Base-by-base conservation (phyloP, 2,329 filamentous ascomycete species). In the Sporothrix inflata region DNA sequence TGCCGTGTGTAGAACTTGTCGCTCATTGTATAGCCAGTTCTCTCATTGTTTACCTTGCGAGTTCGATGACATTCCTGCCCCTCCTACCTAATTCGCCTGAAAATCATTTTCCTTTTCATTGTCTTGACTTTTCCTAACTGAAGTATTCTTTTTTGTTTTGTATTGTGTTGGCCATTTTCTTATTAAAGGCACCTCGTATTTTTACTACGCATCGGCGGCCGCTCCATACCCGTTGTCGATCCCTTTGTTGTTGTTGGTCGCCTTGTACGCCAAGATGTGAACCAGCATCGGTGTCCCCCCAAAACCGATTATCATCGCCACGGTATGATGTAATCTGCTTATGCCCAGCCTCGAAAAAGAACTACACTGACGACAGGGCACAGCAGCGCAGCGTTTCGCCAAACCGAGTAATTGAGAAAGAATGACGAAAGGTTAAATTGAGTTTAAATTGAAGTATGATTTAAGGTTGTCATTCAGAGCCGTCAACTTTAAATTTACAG, bases 191-290 rank as follows among this genome's bases (percentile, higher is more conserved):
- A 60, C 16, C 55, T 60, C 55, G 55, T 60, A 60, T 60, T 60
- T 11, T 38, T 30, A 24, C 30, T 60, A 16, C 55, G 11, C 27
- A 60, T 1, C 30, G 30, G 7, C 30, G 24, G 53, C 53, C 53
- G 53, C 19, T 60, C 27, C 53, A 60, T n/a, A 38, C 14, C 53
- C 51, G 51, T 0, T 53, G 53, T 34, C 53, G 53, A 60, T 60
- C 27, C 24, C 30, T 60, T 60, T 60, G 53, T 57, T 60, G 53
- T 60, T n/a, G 53, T 60, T 60, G 53, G 53, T 19, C 27, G 53
- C 53, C 53, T 60, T 34, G 19, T 34, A 34, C 27, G 53, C 27
- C 53, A 53, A 53, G 49, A 53, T 24, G 8, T 24, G 49, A 21
- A 12, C 21, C 49, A 53, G 49, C n/a, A 24, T 53, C n/a, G 11